Base-by-base conservation (phyloP, 495 filamentous ascomycete species). In the Penicillium bialowiezense region DNA sequence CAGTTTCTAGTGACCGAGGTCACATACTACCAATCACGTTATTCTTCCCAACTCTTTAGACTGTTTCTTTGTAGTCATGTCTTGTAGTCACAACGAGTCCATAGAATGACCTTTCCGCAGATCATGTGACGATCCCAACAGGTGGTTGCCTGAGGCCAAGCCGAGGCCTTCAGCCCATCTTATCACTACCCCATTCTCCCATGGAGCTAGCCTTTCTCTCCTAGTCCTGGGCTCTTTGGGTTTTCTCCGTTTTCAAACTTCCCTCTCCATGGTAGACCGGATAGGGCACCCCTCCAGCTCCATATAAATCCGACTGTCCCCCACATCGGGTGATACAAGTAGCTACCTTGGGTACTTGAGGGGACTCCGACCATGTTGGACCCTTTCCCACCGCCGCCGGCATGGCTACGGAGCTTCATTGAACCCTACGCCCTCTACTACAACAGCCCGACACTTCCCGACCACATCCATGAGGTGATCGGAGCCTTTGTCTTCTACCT, bases 391-490 rank as follows among this genome's bases (percentile, higher is more conserved):
- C 65, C 67, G 15, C 67, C 76, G 2, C 70, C 77, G 17, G 51
- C 55, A 48, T 71, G 73, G 66, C 67, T 79, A 18, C 54, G 68
- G 55, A 59, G 60, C 43, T 52, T 70, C 14, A 52, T 69, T 41
- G 63, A 71, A 40, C 73, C 74, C 21, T 70, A 77, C 58, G 73
- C 76, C 18, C 61, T 68, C 24, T 71, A 62, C 24, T 60, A 88
- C 55, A 64, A 65, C 39, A 76, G 97, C 31, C 75, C 83, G 6
- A 86, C 87, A 10, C 80, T 97, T 33, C 79, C 87, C 2, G 76
- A 91, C 18, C 93, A 99, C 70, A 74, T 90, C 67, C 93, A 99
- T 73, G 92, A 99, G 65, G 76, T 97, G 43, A 53, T 92, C 55
- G 68, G 85, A 54, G 83, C 89, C 49, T 85, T 87, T 53, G 48